These are phyloP conservation scores for Podospora australis DNA, from an alignment of 495 filamentous ascomycete genomes.

Conservation along the genomic window DNA sequence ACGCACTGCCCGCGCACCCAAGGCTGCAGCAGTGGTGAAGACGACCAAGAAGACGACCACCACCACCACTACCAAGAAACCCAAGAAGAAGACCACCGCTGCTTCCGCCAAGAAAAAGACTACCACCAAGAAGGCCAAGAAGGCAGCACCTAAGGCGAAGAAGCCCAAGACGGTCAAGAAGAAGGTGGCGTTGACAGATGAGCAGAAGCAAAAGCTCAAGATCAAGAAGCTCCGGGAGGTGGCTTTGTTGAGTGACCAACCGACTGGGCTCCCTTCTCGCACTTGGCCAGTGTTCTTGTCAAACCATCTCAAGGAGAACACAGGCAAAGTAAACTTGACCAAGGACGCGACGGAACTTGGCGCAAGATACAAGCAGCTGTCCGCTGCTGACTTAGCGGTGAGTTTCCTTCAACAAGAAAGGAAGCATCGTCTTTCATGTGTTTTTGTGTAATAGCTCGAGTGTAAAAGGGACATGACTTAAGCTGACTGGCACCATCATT, in stretches of 20 bases:
- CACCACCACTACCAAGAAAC: conserved; percentile 12
- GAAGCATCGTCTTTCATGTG: no score
- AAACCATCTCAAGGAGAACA: no score
- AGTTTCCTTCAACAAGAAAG: no score
- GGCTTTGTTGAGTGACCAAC: conserved; percentile 26
- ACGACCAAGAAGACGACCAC: conserved; percentile 14
- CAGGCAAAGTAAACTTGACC: no score
- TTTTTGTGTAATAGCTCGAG: no score
- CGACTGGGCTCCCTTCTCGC: conserved; percentile 1
- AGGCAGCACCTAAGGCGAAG: conserved; percentile 13
- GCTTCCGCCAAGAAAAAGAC: conserved; percentile 14
- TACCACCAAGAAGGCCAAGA: conserved; percentile 15
- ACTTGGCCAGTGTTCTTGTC: conserved; percentile 23
- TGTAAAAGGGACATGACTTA: neutral
- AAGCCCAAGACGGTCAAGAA: conserved; percentile 8
- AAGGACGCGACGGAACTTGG: no score
- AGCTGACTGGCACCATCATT: neutral
- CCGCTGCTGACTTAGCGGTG: no score
- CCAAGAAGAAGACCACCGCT: conserved; percentile 8
- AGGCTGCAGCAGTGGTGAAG: conserved; percentile 11
- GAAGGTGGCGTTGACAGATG: conserved; percentile 17
- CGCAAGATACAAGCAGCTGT: no score
- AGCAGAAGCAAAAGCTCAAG: conserved; percentile 11
- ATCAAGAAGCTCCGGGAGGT: conserved; percentile 15
- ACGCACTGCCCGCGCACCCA: conserved; percentile 7